Base-by-base conservation (phyloP, 202 grass and related monocot species). In the Bolboschoenoplectus hybrid region DNA sequence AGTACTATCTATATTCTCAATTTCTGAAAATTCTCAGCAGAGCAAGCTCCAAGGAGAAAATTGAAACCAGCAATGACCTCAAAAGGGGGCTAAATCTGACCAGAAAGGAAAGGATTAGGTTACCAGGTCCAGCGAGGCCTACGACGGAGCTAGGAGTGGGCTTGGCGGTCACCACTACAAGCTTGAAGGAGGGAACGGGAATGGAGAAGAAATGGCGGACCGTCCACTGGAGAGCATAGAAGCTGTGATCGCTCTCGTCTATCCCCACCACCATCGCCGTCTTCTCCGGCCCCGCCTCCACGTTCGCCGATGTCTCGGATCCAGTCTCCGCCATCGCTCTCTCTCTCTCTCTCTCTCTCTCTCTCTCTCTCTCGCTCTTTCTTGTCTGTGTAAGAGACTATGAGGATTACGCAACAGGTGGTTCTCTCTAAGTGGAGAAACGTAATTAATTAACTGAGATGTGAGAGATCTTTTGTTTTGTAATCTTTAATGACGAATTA, bases 181-280 rank as follows among this genome's bases (percentile, higher is more conserved):
- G 90, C 35, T 75, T 85, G 85, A 92, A 92, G 14, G 63, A 19
- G 65, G 82, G 82, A 0, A 81, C 58, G 0, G 70, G 44, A 65
- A 55, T 5, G 16, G 60, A 84, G 77, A 93, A 95, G 85, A 97
- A 95, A 86, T 93, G 95, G 55, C n/a, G 85, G 36, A 95, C 80
- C 26, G 81, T 95, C 93, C 93, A 97, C 45, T 93, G 83, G 9
- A 97, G 88, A n/a, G 91, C 90, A 86, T 97, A 87, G 83, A 85
- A 87, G 88, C 93, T 93, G 66, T 93, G 93, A 9, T 97, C 93
- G 88, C 95, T 93, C 32, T 98, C 93, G 82, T 98, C 93, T 83
- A 92, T 85, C 17, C 89, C 93, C 72, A 95, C 87, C 84, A 97
- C 77, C 92, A 95, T 95, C 83, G 85, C 86, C 88, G 91, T 76